Evolutionary conservation across 257 asterid genomes (phyloP), one percentile per base, ranked within the genome.

Genomic region (Solanum peruvianum): DNA sequence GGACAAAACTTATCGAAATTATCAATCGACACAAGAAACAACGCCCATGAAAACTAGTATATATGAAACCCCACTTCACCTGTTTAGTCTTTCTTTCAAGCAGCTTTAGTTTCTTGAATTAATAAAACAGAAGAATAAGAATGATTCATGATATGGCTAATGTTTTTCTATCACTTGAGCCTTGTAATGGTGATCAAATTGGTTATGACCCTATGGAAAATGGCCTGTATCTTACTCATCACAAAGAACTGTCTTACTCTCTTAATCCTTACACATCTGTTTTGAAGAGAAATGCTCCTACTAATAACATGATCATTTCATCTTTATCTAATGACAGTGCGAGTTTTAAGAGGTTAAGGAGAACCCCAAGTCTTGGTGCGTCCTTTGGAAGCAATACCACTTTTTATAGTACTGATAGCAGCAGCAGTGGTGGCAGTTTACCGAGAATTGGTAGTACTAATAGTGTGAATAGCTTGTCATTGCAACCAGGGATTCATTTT

Each of bases 51-150:
- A 66, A 69, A 69, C 11, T 69, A 11, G 82, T 47, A 80, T 89
- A 92, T 86, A 91, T 85, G 66, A 93, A 86, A 52, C 76, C 60
- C 83, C 25, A 85, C 85, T 89, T 88, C 87, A 67, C 85, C 88
- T 15, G 89, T 89, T 89, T 86, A 88, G 89, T 87, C 93, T 91
- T 93, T 92, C 94, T 94, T 95, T 94, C 95, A 94, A 93, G 21
- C 85, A 88, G 91, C 89, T 85, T 91, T 86, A 85, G 15, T 15
- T 31, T 70, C 77, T 88, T 86, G 72, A 83, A 29, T 69, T 27
- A 18, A 20, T 33, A 35, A 56, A 81, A 13, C 39, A 7, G 8
- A 67, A 81, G 11, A 44, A 11, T 18, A 56, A 56, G 27, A 69
- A 69, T 45, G 47, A 20, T 23, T 87, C n/a, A 64, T 85, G 77